Evolutionary conservation across 805 yeast species (phyloP).

Genomic region (Zygoascus tannicola): DNA sequence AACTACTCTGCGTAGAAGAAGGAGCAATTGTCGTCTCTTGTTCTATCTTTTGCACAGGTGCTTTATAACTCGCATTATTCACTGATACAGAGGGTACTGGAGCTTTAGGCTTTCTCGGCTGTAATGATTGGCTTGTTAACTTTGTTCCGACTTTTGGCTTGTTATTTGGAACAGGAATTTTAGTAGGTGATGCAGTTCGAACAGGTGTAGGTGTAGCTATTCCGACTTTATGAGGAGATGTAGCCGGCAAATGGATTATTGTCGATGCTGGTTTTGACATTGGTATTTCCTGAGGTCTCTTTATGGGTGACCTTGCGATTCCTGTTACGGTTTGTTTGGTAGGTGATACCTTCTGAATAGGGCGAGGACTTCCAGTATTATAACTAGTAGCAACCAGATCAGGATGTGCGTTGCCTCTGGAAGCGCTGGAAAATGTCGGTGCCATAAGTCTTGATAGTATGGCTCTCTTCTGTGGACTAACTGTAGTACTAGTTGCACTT

Average conservation of each 20-base stretch:
- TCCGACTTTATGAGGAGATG: neutral
- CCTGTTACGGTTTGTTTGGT: neutral
- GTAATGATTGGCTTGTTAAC: conserved; percentile 8
- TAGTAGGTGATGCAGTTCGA: neutral
- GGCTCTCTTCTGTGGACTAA: neutral
- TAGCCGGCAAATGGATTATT: neutral
- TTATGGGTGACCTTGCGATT: neutral
- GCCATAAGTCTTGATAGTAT: conserved; percentile 13
- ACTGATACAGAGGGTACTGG: too few species aligned
- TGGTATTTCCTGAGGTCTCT: neutral
- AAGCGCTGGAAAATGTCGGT: conserved; percentile 15
- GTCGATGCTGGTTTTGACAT: neutral
- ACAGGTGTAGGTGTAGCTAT: neutral
- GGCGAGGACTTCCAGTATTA: conserved; percentile 1
- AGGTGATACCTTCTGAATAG: conserved; percentile 1
- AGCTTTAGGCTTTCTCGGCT: conserved; percentile 3
- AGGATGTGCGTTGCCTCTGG: conserved; percentile 4
- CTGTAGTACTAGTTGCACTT: neutral
- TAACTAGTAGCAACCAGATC: neutral
- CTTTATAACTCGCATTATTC: neutral
- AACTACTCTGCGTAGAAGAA: neutral
- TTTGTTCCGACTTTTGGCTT: conserved; percentile 2
- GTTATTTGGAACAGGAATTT: neutral
- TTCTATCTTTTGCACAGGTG: neutral
- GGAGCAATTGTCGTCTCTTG: conserved; percentile 1